Conservation (phyloP, 768 basidiomycete genomes). For the Suillus lakei region DNA sequence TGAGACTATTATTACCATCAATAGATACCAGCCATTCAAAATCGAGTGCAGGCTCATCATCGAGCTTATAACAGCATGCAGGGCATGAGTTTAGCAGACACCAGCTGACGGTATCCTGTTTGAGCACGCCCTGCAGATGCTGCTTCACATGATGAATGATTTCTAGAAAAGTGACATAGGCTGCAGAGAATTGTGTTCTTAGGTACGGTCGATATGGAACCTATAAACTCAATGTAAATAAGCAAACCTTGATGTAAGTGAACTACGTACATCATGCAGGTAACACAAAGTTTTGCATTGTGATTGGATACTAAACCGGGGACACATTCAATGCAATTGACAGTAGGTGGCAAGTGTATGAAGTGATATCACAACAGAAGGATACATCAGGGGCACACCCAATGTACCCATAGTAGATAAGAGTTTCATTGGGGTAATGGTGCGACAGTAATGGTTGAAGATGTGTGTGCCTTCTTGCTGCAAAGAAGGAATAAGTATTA, state of each 20-base stretch:
- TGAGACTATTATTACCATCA: conserved; percentile 9
- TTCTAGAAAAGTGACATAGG: conserved; percentile 16
- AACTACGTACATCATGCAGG: neutral
- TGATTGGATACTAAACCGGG: conserved; percentile 28
- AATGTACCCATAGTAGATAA: conserved; percentile 26
- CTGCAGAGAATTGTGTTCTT: neutral
- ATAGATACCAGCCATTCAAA: neutral
- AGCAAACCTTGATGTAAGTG: neutral
- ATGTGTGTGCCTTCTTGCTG: too few species aligned
- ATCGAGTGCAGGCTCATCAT: conserved; percentile 7
- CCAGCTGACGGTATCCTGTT: conserved; percentile 15
- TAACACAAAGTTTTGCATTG: conserved; percentile 10
- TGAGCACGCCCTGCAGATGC: conserved; percentile 9
- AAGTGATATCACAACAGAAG: conserved; percentile 23
- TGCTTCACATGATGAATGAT: conserved; percentile 9
- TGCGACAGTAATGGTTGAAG: neutral
- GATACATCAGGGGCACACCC: conserved; percentile 22
- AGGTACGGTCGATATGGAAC: too few species aligned
- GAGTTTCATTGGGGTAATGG: conserved; percentile 21
- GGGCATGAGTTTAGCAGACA: conserved; percentile 14
- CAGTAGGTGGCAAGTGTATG: conserved; percentile 25
- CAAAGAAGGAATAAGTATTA: neutral
- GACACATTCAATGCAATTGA: conserved; percentile 29
- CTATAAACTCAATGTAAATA: conserved; percentile 3
- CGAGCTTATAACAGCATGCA: conserved; percentile 12